A percentile compares a stretch with the other conserved stretches of the same genome.
Conservation (phyloP, 495 filamentous ascomycete genomes). For the Neurospora sp. region DNA sequence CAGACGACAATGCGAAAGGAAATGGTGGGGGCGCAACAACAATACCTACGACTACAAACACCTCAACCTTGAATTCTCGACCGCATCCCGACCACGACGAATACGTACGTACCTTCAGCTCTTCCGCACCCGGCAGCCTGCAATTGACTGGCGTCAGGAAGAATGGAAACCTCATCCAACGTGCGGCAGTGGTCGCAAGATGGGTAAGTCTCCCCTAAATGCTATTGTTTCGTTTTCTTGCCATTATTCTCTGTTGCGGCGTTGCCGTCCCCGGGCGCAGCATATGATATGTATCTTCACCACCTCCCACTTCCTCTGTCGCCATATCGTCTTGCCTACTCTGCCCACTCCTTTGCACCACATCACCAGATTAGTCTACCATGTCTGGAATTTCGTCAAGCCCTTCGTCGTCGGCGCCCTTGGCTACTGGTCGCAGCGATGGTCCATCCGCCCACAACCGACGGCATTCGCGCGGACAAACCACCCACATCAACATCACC, state of each 20-base stretch:
- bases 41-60: not conserved
- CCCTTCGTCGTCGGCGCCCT: not conserved
- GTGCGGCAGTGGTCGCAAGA: constrained; percentile 10
- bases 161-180: constrained; percentile 13
- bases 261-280: not conserved
- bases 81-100: not conserved
- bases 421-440: not conserved
- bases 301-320: not conserved
- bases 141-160: not conserved
- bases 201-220: constrained; percentile 6
- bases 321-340: not conserved
- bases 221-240: not conserved
- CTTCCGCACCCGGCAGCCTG: not conserved
- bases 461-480: not conserved
- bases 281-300: not conserved
- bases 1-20: not conserved
- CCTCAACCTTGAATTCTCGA: not conserved
- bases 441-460: not conserved
- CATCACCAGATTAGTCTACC: not conserved
- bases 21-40: not conserved
- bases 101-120: not conserved
- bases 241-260: not conserved
- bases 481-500: not conserved
- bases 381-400: not conserved
- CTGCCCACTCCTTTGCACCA: not conserved